phyloP scores from a whole-genome alignment of 768 basidiomycete genomes.

The Tylopilus rubrobrunneus region DNA sequence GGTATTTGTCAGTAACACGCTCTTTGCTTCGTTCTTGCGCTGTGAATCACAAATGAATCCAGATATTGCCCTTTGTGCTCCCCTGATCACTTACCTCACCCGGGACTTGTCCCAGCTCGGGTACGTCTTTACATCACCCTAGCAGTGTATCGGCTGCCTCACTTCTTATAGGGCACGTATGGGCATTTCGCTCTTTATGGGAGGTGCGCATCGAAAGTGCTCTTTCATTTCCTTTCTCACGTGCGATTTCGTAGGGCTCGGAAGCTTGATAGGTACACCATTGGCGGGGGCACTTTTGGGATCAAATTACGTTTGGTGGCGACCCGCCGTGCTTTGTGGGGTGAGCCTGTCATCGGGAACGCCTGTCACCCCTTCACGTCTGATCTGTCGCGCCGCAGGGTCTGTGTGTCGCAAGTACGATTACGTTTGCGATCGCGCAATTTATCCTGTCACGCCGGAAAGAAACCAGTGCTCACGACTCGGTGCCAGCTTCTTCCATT shows the following conservation, averaged over 20 bases:
- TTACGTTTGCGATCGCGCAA: constrained; percentile 11
- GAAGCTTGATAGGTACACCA: constrained; percentile 44
- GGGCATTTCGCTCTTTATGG: constrained; percentile 46
- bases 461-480: not conserved
- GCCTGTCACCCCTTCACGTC: not conserved
- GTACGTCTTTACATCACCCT: constrained; percentile 8
- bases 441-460: constrained; percentile 4
- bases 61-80: constrained; percentile 40
- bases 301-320: constrained; percentile 51
- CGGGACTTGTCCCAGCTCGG: constrained; percentile 48
- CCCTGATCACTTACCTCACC: constrained; percentile 42
- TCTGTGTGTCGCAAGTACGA: constrained; percentile 15
- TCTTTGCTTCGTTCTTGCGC: not conserved
- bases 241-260: constrained; percentile 18
- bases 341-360: constrained; percentile 13
- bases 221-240: not conserved
- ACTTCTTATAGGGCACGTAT: constrained; percentile 33
- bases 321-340: constrained; percentile 49
- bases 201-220: constrained; percentile 30
- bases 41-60: not conserved
- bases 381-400: constrained; percentile 11
- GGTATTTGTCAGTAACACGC: constrained; percentile 36
- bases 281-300: constrained; percentile 55
- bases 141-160: not conserved
- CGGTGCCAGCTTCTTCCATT: not conserved